Percentiles rank a stretch among this genome's conserved stretches.
These are phyloP conservation scores for Coniophora puteana DNA, from an alignment of 1,284 basidiomycete species.

Conservation along the genomic window DNA sequence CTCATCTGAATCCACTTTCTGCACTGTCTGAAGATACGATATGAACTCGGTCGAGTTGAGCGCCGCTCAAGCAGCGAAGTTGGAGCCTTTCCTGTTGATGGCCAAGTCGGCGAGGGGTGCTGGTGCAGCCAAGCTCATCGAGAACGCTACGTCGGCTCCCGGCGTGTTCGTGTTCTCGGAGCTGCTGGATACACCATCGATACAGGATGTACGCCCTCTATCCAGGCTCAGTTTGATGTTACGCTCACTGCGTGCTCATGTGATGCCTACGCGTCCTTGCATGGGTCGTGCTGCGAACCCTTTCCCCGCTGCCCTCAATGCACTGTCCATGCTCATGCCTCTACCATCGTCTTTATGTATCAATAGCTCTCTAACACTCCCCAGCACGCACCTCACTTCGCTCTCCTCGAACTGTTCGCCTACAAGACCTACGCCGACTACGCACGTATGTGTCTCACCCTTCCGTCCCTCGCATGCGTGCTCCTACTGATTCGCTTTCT, in stretches of 20 bases:
- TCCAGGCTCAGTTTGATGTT: background rate
- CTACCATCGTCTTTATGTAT: background rate
- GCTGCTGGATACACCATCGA: conserved; percentile 76
- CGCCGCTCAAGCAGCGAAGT: conserved; percentile 53
- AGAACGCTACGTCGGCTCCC: conserved; percentile 82
- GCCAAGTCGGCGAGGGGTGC: conserved; percentile 89
- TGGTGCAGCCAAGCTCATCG: conserved; percentile 83
- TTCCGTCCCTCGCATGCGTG: background rate
- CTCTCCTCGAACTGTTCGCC: conserved; percentile 81
- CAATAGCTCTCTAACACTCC: conserved; percentile 61
- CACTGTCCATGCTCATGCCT: background rate
- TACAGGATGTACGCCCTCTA: conserved; percentile 69
- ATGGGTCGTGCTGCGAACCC: conserved; percentile 1
- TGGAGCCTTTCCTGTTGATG: conserved; percentile 88
- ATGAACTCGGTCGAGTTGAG: conserved; percentile 63
- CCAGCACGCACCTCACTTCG: conserved; percentile 54
- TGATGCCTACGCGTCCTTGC: too few species aligned
- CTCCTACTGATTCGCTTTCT: conserved; percentile 2
- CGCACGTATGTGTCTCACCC: conserved; percentile 36
- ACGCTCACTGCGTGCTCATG: background rate
- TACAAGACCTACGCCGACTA: conserved; percentile 87
- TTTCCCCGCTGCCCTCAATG: background rate
- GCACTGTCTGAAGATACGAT: background rate
- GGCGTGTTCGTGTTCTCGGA: conserved; percentile 92
- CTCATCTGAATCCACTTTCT: conserved; percentile 19